Conservation (phyloP, 2,329 filamentous ascomycete genomes). For the Arachnopeziza araneosa region DNA sequence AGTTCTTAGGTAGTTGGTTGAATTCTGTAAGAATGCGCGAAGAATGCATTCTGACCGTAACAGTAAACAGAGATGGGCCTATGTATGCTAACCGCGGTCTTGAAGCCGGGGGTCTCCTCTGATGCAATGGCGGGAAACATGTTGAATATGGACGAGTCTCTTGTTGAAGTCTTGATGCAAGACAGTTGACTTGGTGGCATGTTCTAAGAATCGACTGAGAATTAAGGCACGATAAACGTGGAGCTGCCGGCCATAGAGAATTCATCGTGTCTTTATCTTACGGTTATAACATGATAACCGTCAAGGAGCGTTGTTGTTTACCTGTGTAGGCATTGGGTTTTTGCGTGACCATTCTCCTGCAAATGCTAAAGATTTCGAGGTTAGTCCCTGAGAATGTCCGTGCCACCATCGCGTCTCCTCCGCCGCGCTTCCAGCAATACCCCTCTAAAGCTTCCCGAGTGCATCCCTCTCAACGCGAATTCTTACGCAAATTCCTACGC, state of each 20-base stretch:
- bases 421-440: no score
- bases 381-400: background rate
- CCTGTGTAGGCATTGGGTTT: background rate
- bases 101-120: background rate
- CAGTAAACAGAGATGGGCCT: background rate
- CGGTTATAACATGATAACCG: slow-evolving; percentile 12
- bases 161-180: slow-evolving; percentile 20
- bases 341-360: background rate
- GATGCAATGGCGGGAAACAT: background rate
- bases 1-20: slow-evolving; percentile 51
- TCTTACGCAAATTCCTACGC: background rate
- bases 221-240: slow-evolving; percentile 21
- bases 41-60: background rate
- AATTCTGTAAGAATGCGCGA: slow-evolving; percentile 43
- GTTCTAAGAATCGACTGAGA: slow-evolving; percentile 17
- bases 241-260: slow-evolving; percentile 19
- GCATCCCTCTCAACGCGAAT: background rate
- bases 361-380: background rate
- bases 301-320: background rate
- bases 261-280: slow-evolving; percentile 19
- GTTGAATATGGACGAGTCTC: slow-evolving; percentile 14
- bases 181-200: slow-evolving; percentile 22
- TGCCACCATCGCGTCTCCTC: background rate
- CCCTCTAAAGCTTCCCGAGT: no score
- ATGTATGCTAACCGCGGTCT: background rate